These are phyloP conservation scores for Vitis hybrid DNA, from an alignment of 177 flowering plant genomes.

Conservation along the genomic window DNA sequence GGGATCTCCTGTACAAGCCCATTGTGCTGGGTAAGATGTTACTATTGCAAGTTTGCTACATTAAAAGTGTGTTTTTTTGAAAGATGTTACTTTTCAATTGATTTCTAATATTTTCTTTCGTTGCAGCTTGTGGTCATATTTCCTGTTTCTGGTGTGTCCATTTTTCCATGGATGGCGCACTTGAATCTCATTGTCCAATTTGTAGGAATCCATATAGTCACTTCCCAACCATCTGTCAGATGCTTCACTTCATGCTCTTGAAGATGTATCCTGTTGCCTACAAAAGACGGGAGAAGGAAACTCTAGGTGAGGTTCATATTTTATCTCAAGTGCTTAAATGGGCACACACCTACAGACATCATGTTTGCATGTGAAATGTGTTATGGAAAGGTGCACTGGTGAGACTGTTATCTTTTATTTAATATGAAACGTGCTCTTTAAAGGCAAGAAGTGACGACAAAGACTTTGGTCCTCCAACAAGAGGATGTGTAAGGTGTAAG, in stretches of 20 bases:
- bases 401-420: no score
- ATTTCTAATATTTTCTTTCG: constrained; percentile 6
- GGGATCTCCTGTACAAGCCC: constrained; percentile 88
- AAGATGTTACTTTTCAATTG: not conserved
- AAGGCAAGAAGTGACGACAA: no score
- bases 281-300: constrained; percentile 51
- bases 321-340: not conserved
- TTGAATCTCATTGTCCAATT: constrained; percentile 66
- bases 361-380: no score
- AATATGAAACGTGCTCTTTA: no score
- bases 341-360: not conserved
- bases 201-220: constrained; percentile 67
- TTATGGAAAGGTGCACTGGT: no score
- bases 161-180: constrained; percentile 41
- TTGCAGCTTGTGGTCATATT: constrained; percentile 85
- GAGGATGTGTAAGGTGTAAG: no score
- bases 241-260: constrained; percentile 64
- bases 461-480: no score
- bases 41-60: not conserved
- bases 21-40: constrained; percentile 67
- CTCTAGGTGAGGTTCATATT: constrained; percentile 43
- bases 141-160: constrained; percentile 93
- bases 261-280: constrained; percentile 71
- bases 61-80: not conserved
- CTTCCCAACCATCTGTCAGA: constrained; percentile 65